phyloP scores from a whole-genome alignment of 202 grass and related monocot genomes.

The Digitaria exilis region DNA sequence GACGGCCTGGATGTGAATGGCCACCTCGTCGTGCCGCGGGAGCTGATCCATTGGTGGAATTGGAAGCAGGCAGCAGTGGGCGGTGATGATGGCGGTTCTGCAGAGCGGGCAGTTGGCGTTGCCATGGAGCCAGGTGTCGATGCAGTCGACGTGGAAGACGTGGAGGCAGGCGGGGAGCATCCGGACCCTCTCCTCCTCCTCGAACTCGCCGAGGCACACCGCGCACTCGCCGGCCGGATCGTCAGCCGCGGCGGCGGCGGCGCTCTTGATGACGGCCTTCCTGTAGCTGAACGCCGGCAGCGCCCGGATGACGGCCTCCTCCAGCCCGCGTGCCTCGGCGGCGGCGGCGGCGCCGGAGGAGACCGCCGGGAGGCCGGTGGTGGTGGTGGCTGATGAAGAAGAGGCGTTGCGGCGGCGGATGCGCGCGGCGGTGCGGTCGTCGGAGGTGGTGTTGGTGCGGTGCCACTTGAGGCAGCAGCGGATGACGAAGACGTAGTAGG shows the following conservation, averaged over 20 bases:
- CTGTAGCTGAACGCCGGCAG: conserved; percentile 66
- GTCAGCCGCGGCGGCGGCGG: background rate
- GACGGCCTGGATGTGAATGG: conserved; percentile 17
- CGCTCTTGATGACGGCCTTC: conserved; percentile 13
- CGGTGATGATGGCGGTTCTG: conserved; percentile 55
- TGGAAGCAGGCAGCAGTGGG: conserved; percentile 17
- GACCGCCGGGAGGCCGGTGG: background rate
- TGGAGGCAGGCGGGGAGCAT: conserved; percentile 83
- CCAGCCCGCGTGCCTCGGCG: conserved; percentile 42
- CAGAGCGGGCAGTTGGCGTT: conserved; percentile 83
- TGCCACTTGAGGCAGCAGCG: conserved; percentile 76
- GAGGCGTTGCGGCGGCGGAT: background rate
- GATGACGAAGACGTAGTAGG: conserved; percentile 92
- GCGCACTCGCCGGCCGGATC: conserved; percentile 63
- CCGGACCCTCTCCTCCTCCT: conserved; percentile 71
- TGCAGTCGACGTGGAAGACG: conserved; percentile 78
- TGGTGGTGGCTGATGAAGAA: background rate
- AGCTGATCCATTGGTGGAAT: conserved; percentile 10
- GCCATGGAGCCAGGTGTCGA: conserved; percentile 76
- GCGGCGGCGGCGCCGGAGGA: background rate
- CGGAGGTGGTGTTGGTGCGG: background rate
- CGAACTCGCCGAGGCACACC: conserved; percentile 80
- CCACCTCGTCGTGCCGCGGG: background rate
- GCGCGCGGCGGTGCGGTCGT: background rate
- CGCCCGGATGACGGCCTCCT: conserved; percentile 46